phyloP scores from a whole-genome alignment of 257 asterid species.

The Ilex asprella region DNA sequence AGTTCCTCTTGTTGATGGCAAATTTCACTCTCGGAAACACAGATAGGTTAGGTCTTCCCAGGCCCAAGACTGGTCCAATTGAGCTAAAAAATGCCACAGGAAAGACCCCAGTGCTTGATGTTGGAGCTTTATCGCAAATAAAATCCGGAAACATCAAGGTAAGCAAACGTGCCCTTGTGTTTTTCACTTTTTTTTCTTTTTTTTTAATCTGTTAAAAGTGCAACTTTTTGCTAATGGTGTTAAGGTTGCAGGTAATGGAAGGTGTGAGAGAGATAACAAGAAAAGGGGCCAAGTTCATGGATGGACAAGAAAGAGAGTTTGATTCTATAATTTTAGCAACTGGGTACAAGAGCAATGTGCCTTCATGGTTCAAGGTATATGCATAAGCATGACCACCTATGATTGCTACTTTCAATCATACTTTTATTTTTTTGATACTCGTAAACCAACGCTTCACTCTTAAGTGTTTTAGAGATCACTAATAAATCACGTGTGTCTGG shows the following conservation, averaged over 20 bases:
- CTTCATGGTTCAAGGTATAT: constrained; percentile 89
- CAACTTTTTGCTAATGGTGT: neutral
- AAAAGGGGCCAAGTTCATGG: constrained; percentile 68
- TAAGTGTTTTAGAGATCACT: neutral
- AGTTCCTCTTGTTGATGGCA: constrained; percentile 49
- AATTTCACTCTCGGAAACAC: constrained; percentile 54
- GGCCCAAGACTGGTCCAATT: constrained; percentile 89
- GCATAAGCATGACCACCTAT: too few relatives aligned
- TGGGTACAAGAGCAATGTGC: constrained; percentile 94
- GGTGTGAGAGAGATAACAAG: constrained; percentile 69
- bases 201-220: neutral
- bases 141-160: constrained; percentile 73
- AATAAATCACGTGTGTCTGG: neutral
- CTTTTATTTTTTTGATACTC: too few relatives aligned
- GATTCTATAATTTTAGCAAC: constrained; percentile 86
- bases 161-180: neutral
- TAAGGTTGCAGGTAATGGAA: constrained; percentile 44
- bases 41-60: constrained; percentile 50
- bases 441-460: neutral
- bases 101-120: constrained; percentile 88
- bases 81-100: constrained; percentile 88
- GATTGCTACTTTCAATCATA: neutral
- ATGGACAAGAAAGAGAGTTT: constrained; percentile 73
- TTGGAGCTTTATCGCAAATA: constrained; percentile 73
- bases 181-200: too few relatives aligned